Evolutionary conservation across 345 rosid species (phyloP).

Genomic region (Corchorus capsularis): DNA sequence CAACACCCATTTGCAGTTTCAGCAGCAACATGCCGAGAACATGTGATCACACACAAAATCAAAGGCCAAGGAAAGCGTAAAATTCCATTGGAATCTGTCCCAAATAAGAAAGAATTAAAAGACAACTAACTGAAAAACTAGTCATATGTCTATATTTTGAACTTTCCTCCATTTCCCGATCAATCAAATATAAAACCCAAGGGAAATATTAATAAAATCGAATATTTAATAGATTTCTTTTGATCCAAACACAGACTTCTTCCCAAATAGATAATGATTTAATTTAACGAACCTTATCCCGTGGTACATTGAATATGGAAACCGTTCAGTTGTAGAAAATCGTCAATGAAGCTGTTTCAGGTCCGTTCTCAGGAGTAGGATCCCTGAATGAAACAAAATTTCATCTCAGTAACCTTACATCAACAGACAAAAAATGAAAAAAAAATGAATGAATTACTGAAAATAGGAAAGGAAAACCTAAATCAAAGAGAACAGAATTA

Average conservation of each 20-base stretch:
- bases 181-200: too few species aligned
- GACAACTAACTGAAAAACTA: neutral
- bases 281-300: conserved; percentile 51
- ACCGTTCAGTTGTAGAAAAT: conserved; percentile 88
- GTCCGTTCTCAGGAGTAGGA: conserved; percentile 26
- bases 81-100: neutral
- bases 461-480: too few species aligned
- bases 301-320: conserved; percentile 61
- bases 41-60: conserved; percentile 65
- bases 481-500: too few species aligned
- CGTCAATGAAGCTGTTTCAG: conserved; percentile 68
- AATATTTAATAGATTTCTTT: too few species aligned
- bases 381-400: conserved; percentile 28
- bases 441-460: neutral
- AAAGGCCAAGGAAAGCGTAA: conserved; percentile 62
- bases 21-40: conserved; percentile 84
- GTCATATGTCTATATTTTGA: neutral
- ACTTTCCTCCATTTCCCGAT: conserved; percentile 3
- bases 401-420: neutral
- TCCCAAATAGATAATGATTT: neutral
- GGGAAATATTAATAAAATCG: too few species aligned
- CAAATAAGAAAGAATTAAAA: neutral
- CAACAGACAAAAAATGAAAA: neutral
- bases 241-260: too few species aligned
- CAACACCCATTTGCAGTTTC: conserved; percentile 84